Evolutionary conservation across 768 basidiomycete species (phyloP), one percentile per base, ranked within the genome.

Genomic region (Psilocybe cyanescens): DNA sequence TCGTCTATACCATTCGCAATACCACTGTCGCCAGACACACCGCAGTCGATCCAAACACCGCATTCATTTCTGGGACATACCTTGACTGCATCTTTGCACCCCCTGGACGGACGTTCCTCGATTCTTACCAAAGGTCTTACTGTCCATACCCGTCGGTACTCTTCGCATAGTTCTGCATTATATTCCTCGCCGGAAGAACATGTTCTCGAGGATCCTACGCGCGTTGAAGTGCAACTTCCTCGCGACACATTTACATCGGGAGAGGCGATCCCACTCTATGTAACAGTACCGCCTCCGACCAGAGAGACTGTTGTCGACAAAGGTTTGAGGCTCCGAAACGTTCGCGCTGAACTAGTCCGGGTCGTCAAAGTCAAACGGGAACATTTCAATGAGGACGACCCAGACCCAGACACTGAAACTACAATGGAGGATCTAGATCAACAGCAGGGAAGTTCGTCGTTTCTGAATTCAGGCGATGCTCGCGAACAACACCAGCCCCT

Each of bases 1-100:
- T 80, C 86, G 2, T 83, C 84, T 19, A 84, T 90, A 62, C 86
- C 89, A n/a, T 96, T 95, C 74, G 85, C 91, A 39, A 87, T 96
- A 62, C 91, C 91, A 9, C 81, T 96, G 55, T 84, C 81, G 60
- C 75, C 84, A 45, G 94, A 96, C 73, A 87, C 91, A 5, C 94
- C 94, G 0, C 91, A 95, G 71, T 92, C 91, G 44, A 79, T 95
- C 31, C 86, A 88, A 67, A 91, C 93, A 3, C 80, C 87, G 14
- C 84, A 84, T 63, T 95, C 94, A 2, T 85, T 87, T 0, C 78
- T 96, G 56, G 80, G 81, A 12, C 90, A 96, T 71, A 78, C 81
- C 14, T 78, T 96, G 48, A 86, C 83, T 11, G 94, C 90, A 35
- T 84, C 81, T 1, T 75, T 96, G 24, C 79, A 87, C 68, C 82